Evolutionary conservation across 192 early-diverging fungal species (phyloP).

Genomic region (Dissophora globulifera): DNA sequence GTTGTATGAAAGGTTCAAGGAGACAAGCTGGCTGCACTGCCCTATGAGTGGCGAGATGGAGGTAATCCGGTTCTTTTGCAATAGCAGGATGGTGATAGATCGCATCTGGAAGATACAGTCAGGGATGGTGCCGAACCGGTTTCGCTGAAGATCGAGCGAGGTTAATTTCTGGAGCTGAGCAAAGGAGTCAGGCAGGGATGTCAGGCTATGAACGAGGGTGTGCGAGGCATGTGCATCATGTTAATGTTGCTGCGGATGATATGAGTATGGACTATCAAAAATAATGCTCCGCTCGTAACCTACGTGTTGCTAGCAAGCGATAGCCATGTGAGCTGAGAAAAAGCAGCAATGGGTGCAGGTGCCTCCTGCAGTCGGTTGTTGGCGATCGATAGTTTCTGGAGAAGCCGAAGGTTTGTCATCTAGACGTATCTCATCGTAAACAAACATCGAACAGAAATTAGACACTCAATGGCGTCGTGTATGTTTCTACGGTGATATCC

Average conservation of each 20-base stretch:
- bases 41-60: conserved; percentile 21
- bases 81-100: conserved; percentile 44
- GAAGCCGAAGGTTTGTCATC: conserved; percentile 36
- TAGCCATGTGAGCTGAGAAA: conserved; percentile 55
- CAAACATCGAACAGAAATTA: no score
- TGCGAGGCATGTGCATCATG: not conserved
- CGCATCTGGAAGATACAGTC: conserved; percentile 40
- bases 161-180: conserved; percentile 36
- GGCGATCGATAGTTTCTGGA: conserved; percentile 54
- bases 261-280: no score
- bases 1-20: conserved; percentile 58
- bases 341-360: conserved; percentile 46
- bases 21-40: conserved; percentile 34
- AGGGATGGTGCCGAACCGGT: conserved; percentile 54
- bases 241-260: no score
- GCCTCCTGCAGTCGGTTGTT: conserved; percentile 52
- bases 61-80: conserved; percentile 58
- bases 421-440: no score
- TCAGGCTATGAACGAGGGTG: conserved; percentile 37
- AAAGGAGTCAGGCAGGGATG: conserved; percentile 45
- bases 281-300: not conserved
- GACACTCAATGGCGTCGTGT: no score
- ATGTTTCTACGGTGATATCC: no score
- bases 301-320: conserved; percentile 59
- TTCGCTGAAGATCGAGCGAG: conserved; percentile 54